Evolutionary conservation across 1,139 yeast genomes (phyloP), one percentile per base, ranked within the genome.

Genomic region (Pneumocystis canis): DNA sequence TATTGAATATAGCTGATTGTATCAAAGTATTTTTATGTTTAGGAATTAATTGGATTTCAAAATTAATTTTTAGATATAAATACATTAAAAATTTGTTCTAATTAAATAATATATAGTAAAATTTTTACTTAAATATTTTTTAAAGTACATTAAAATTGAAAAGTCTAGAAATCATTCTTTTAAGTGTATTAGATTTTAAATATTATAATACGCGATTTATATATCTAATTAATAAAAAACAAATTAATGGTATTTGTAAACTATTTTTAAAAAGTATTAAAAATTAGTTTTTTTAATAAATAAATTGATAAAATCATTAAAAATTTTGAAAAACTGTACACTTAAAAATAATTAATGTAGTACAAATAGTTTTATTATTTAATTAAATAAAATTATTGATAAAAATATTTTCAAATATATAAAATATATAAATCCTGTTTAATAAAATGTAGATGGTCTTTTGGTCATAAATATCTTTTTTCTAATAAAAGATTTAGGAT

Each of bases 401-500:
- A 40, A n/a, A 18, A 47, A 18, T 47, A 39, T 16, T n/a, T 5
- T 39, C 35, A 5, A 32, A n/a, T 14, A 37, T 35, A 16, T 41
- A 20, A 41, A 3, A 35, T n/a, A 35, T 25, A 47, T 47, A 57
- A 7, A 57, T 7, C 16, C 30, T 1, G 18, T 7, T 25, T 30
- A 57, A 28, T 57, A 39, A 16, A 57, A 25, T 35, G 59, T 57
- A 18, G 59, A 35, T 20, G 59, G 59, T 28, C 59, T 35, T 30
- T 57, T 57, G 11, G 59, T 37, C 30, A 39, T 20, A 39, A 57
- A 57, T 18, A 57, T n/a, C 30, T 25, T 57, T 25, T n/a, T 57
- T 25, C 25, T 47, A 47, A 28, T 47, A 47, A 47, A 47, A 9
- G 59, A 57, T 11, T 57, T 57, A 25, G 40, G 40, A 79, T 90